phyloP scores from a whole-genome alignment of 331 rosid genomes.

The Arachis monticola region DNA sequence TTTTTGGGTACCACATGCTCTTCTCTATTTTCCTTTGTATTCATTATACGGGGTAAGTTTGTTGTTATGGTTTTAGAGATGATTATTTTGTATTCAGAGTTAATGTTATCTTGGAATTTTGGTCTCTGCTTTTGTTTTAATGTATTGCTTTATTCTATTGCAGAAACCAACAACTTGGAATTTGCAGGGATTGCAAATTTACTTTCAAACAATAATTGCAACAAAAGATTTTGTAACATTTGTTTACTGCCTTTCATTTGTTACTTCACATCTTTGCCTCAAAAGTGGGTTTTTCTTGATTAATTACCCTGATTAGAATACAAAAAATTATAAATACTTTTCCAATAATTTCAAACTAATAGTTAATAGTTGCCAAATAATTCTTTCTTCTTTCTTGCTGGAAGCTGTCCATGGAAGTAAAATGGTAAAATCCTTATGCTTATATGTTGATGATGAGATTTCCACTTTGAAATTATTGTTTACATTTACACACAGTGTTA shows the following conservation, averaged over 20 bases:
- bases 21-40: too few species aligned
- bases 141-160: conserved; percentile 40
- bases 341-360: too few species aligned
- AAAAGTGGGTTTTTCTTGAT: conserved; percentile 63
- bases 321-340: too few species aligned
- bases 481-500: conserved; percentile 17
- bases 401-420: conserved; percentile 42
- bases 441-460: neutral
- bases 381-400: conserved; percentile 42
- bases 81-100: neutral
- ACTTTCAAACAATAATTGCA: conserved; percentile 72
- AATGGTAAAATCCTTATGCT: conserved; percentile 50
- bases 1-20: too few species aligned
- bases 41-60: too few species aligned
- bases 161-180: conserved; percentile 97
- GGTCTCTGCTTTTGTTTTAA: conserved; percentile 11
- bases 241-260: conserved; percentile 77
- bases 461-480: neutral
- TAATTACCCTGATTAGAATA: neutral
- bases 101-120: conserved; percentile 13
- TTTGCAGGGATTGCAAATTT: conserved; percentile 82
- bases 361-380: too few species aligned
- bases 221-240: conserved; percentile 88
- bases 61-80: too few species aligned
- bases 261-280: conserved; percentile 82